phyloP scores from a whole-genome alignment of 2,329 filamentous ascomycete genomes.

The Simplicillium aogashimaense region DNA sequence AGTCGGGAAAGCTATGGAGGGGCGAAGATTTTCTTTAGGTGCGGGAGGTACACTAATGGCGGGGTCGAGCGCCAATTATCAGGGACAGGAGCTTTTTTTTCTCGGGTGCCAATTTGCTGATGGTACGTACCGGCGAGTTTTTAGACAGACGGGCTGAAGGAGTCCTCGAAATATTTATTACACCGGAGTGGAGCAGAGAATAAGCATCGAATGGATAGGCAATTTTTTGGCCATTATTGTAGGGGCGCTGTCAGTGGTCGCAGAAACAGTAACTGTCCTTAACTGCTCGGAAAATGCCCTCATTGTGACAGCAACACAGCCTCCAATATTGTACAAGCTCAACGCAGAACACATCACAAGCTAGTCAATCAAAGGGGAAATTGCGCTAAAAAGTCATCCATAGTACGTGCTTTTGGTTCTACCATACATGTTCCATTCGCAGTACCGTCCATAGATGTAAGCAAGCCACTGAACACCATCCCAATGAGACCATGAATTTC shows the following conservation, averaged over 20 bases:
- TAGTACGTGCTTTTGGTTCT: conserved; percentile 38
- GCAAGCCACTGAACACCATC: conserved; percentile 55
- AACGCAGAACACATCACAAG: no score
- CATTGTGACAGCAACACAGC: not conserved
- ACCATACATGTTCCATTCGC: conserved; percentile 35
- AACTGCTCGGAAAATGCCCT: no score
- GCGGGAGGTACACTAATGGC: conserved; percentile 3
- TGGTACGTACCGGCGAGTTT: not conserved
- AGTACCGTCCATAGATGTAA: conserved; percentile 50
- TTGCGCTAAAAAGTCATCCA: conserved; percentile 35
- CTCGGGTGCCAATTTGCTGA: not conserved
- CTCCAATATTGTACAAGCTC: no score
- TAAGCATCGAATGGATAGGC: no score
- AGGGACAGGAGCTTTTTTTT: no score
- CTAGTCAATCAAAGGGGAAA: not conserved
- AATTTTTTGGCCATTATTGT: no score
- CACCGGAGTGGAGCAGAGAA: no score
- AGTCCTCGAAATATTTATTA: no score
- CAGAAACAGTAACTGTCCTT: no score
- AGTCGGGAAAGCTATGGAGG: conserved; percentile 9
- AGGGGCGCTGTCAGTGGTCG: no score
- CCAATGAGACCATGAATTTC: conserved; percentile 46
- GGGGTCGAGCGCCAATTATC: conserved; percentile 1
- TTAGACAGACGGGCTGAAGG: not conserved
- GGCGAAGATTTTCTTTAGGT: conserved; percentile 5